Evolutionary conservation across 2,329 filamentous ascomycete species (phyloP), one percentile per base, ranked within the genome.

Genomic region (Fonsecaea multimorphosa): DNA sequence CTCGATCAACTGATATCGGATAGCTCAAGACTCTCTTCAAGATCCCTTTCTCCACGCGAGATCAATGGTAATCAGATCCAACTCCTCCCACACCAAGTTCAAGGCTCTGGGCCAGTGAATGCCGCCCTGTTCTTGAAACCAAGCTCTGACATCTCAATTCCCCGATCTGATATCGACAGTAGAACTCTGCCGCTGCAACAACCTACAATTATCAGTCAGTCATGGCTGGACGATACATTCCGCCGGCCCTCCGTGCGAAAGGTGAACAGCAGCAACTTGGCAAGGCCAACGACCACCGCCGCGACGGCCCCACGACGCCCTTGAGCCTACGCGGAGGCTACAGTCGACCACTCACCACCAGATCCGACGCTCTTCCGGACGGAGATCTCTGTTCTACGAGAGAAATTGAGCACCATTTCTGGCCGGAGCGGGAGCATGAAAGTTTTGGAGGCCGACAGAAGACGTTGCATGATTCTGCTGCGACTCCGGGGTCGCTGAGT

Each of bases 391-490:
- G 38, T n/a, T 59, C 62, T 0, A 3, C 29, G 8, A 36, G 34
- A 24, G 56, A 64, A 14, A 64, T 64, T 29, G 27, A 60, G 14
- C 56, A 27, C 27, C 60, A 55, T 19, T 64, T 60, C 57, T 64
- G 62, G 62, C 56, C 57, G 7, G 19, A 40, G 19, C 44, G 8
- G n/a, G 57, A 38, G 22, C 16, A 49, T 11, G 19, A n/a, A 11
- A 44, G 14, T 3, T 12, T 27, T 2, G 54, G 29, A 19, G 29
- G 12, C 2, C 38, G 8, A 29, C 16, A 57, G 22, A 69, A 49
- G 29, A 70, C 68, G 19, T 58, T 72, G 4, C 68, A 69, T 58
- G 67, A 62, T 44, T 64, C 64, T 2, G 64, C 51, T 32, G 24
- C 51, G 16, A 40, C 58, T 14, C 67, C 66, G 1, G 58, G 68